A percentile compares a stretch with the other conserved stretches of the same genome.
Evolutionary conservation across 2,329 filamentous ascomycete genomes (phyloP).

Genomic region (Cercospora citrullina): DNA sequence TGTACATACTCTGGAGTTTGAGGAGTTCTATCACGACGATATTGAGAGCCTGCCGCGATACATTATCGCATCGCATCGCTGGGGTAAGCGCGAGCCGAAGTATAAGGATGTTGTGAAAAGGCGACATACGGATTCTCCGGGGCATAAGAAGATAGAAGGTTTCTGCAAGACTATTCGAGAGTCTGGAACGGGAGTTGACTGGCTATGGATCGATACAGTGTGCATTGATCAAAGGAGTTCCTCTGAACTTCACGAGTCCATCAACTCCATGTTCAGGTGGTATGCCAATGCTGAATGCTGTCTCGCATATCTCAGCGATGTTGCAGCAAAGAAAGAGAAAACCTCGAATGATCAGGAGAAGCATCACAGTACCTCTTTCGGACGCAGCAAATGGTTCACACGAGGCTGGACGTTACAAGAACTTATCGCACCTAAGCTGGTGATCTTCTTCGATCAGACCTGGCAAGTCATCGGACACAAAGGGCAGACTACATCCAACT

Average conservation of each 20-base stretch:
- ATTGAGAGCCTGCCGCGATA: slow-evolving; percentile 13
- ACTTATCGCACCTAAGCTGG: slow-evolving; percentile 22
- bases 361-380: background rate
- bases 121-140: background rate
- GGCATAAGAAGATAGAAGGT: slow-evolving; percentile 17
- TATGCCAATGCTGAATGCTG: slow-evolving; percentile 22
- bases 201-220: slow-evolving; percentile 28
- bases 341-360: background rate
- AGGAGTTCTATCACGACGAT: slow-evolving; percentile 6
- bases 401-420: slow-evolving; percentile 27
- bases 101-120: slow-evolving; percentile 15
- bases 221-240: slow-evolving; percentile 25
- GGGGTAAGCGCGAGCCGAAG: slow-evolving; percentile 3
- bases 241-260: slow-evolving; percentile 17
- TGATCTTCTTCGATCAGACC: slow-evolving; percentile 24
- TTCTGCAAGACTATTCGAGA: slow-evolving; percentile 10
- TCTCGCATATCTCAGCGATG: slow-evolving; percentile 23
- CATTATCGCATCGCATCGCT: slow-evolving; percentile 22
- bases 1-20: slow-evolving; percentile 8
- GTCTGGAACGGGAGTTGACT: slow-evolving; percentile 5
- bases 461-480: slow-evolving; percentile 20
- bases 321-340: background rate
- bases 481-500: background rate
- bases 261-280: slow-evolving; percentile 29
- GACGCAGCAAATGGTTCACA: slow-evolving; percentile 25